phyloP scores from a whole-genome alignment of 2,329 filamentous ascomycete species.

The Didymella exigua region DNA sequence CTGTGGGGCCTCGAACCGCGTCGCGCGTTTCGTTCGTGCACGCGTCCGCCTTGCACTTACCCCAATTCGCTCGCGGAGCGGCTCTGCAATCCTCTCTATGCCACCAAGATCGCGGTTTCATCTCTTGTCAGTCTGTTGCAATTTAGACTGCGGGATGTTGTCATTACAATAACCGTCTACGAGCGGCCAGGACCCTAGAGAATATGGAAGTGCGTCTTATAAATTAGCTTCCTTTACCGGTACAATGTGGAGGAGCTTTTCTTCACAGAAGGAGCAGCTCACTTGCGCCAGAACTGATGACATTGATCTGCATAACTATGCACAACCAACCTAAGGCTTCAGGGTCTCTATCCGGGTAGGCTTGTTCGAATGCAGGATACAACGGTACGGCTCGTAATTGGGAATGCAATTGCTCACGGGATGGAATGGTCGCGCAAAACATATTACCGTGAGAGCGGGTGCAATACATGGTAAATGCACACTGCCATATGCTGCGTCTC shows the following conservation, averaged over 20 bases:
- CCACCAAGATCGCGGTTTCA: background rate
- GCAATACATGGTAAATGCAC: background rate
- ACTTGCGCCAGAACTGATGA: background rate
- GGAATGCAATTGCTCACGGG: background rate
- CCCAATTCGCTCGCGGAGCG: background rate
- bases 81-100: background rate
- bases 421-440: background rate
- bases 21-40: constrained; percentile 11
- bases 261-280: background rate
- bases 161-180: background rate
- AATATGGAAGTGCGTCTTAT: background rate
- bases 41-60: constrained; percentile 8
- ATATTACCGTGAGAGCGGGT: background rate
- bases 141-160: background rate
- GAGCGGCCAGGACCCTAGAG: background rate
- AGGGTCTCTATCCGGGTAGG: background rate
- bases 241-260: background rate
- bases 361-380: background rate
- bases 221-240: background rate
- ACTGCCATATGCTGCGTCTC: background rate
- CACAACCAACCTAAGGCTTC: background rate
- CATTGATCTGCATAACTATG: background rate
- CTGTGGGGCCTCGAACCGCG: constrained; percentile 5
- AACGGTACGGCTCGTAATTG: background rate
- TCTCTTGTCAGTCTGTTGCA: background rate